Conservation (phyloP, 2,329 filamentous ascomycete genomes). For the Penicillium sp. region DNA sequence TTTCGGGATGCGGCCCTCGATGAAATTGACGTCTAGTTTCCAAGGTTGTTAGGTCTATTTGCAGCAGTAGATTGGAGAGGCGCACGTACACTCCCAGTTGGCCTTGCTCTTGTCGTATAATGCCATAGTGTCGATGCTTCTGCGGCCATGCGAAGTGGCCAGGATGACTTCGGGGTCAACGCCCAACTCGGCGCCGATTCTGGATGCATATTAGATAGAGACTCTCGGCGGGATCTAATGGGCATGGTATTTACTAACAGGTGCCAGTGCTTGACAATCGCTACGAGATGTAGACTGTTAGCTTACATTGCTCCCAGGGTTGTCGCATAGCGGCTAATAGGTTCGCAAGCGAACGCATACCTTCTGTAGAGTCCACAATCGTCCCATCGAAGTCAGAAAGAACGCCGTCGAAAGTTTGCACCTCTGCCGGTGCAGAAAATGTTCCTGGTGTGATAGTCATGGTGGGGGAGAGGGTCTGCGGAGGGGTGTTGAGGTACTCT, state of each 20-base stretch:
- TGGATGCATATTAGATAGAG: constrained; percentile 15
- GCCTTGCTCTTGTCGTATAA: constrained; percentile 80
- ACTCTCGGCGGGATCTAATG: neutral
- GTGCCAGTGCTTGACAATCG: constrained; percentile 65
- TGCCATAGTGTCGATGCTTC: constrained; percentile 81
- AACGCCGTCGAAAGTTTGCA: constrained; percentile 41
- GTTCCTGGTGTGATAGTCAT: constrained; percentile 36
- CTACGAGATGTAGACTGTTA: constrained; percentile 51
- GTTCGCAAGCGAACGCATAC: constrained; percentile 21
- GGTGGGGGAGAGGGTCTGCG: constrained; percentile 18
- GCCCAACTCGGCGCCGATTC: constrained; percentile 71
- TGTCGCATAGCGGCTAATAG: constrained; percentile 20
- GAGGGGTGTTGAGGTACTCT: constrained; percentile 1
- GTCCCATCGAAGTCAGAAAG: constrained; percentile 51
- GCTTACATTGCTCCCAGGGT: constrained; percentile 39
- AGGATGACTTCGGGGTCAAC: constrained; percentile 82
- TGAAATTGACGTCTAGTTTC: constrained; percentile 68
- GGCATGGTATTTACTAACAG: constrained; percentile 44
- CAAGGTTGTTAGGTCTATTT: neutral
- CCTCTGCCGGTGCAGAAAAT: constrained; percentile 42
- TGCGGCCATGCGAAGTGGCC: constrained; percentile 83
- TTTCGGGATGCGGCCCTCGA: constrained; percentile 75
- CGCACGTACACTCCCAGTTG: constrained; percentile 81
- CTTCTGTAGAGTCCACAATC: constrained; percentile 48
- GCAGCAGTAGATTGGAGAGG: constrained; percentile 1